Evolutionary conservation across 768 basidiomycete species (phyloP).

Genomic region (Pulveroboletus sp.): DNA sequence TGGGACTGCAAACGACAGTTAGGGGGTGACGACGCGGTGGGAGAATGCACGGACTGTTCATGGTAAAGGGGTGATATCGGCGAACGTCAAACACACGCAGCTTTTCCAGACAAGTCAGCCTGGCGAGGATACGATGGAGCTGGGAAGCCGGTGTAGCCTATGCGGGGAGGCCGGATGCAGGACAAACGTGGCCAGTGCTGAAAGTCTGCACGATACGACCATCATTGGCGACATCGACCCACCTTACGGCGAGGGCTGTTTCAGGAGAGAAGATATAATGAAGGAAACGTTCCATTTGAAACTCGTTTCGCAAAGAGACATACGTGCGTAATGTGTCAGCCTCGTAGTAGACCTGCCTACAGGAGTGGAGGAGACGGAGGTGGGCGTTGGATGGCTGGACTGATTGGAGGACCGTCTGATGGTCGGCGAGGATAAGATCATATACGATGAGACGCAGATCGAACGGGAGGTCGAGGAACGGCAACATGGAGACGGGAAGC

Average conservation of each 20-base stretch:
- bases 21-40: not conserved
- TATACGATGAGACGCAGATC: slow-evolving; percentile 36
- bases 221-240: slow-evolving; percentile 39
- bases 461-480: slow-evolving; percentile 28
- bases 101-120: slow-evolving; percentile 22
- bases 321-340: slow-evolving; percentile 28
- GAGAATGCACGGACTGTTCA: slow-evolving; percentile 6
- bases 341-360: slow-evolving; percentile 30
- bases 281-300: slow-evolving; percentile 28
- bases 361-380: slow-evolving; percentile 25
- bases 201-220: slow-evolving; percentile 26
- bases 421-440: slow-evolving; percentile 23
- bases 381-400: slow-evolving; percentile 34
- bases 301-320: slow-evolving; percentile 36
- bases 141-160: slow-evolving; percentile 28
- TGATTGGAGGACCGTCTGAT: slow-evolving; percentile 18
- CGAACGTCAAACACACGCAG: slow-evolving; percentile 34
- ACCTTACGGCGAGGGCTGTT: slow-evolving; percentile 23
- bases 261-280: slow-evolving; percentile 18
- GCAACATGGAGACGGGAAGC: not conserved
- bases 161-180: not conserved
- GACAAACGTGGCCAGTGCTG: slow-evolving; percentile 18
- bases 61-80: slow-evolving; percentile 19
- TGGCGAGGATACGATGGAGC: slow-evolving; percentile 28
- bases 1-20: slow-evolving; percentile 12